These are phyloP conservation scores for Suhomyces tanzawaensis DNA, from an alignment of 805 yeast species.

Conservation along the genomic window DNA sequence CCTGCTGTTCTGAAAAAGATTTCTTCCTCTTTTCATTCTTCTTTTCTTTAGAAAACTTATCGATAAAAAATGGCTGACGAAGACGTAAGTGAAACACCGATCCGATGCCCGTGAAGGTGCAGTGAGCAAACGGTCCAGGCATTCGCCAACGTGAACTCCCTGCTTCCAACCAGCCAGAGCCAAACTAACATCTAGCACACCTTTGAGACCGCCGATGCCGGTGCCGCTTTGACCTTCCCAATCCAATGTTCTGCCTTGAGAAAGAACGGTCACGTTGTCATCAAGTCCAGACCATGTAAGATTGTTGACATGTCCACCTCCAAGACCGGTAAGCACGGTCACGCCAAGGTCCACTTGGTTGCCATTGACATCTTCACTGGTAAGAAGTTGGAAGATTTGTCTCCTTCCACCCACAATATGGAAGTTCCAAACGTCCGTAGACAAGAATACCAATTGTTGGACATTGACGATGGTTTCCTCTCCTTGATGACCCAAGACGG, in stretches of 20 bases:
- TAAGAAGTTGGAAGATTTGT: slow-evolving; percentile 99
- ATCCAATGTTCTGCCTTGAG: slow-evolving; percentile 99
- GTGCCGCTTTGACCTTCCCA: slow-evolving; percentile 98
- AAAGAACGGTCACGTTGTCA: slow-evolving; percentile 98
- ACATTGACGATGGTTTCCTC: slow-evolving; percentile 97
- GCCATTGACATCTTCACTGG: slow-evolving; percentile 98
- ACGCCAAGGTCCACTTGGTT: slow-evolving; percentile 99
- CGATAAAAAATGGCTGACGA: slow-evolving; percentile 37
- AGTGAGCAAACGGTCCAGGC: too few species aligned
- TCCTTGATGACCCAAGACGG: slow-evolving; percentile 96
- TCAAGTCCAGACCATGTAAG: slow-evolving; percentile 99
- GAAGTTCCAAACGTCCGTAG: slow-evolving; percentile 98
- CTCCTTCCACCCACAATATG: slow-evolving; percentile 99
- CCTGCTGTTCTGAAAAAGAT: slow-evolving; percentile 10
- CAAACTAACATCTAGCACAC: slow-evolving; percentile 57
- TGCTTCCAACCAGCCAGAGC: neutral
- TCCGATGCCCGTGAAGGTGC: neutral
- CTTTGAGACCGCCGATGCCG: slow-evolving; percentile 98
- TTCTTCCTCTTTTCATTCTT: slow-evolving; percentile 15
- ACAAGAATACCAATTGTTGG: slow-evolving; percentile 94
- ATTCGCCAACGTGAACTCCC: too few species aligned
- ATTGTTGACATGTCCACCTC: slow-evolving; percentile 99
- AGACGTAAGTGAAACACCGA: slow-evolving; percentile 41
- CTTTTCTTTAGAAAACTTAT: slow-evolving; percentile 8
- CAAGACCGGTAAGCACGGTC: slow-evolving; percentile 99